Conservation (phyloP, 106 monocot species). For the Narthecium ossifragum region DNA sequence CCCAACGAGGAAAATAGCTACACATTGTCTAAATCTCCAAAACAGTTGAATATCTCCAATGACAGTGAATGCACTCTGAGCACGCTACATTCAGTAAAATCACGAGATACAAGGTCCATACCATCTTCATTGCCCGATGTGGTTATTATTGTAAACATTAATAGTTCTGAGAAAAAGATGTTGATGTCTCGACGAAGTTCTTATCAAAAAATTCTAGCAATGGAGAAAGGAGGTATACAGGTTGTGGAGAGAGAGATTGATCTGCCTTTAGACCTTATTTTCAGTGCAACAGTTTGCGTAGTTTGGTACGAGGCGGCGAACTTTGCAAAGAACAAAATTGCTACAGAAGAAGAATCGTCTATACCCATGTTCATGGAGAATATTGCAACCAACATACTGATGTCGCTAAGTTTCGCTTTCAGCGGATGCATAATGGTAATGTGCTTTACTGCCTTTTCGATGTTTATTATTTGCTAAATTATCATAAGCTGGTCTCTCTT, state of each 20-base stretch:
- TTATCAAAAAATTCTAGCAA: conserved; percentile 77
- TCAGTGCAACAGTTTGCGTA: conserved; percentile 70
- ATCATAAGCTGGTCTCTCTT: too few species aligned
- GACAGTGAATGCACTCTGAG: conserved; percentile 22
- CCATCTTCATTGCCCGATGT: conserved; percentile 25
- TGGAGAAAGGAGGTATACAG: conserved; percentile 75
- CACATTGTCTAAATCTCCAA: conserved; percentile 39
- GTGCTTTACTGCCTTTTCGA: neutral
- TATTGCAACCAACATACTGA: conserved; percentile 81
- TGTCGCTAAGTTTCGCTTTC: conserved; percentile 85
- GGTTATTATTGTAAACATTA: conserved; percentile 76
- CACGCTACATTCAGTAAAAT: conserved; percentile 14
- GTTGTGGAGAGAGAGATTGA: conserved; percentile 79
- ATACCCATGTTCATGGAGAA: conserved; percentile 59
- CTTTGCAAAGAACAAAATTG: conserved; percentile 17
- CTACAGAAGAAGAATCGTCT: conserved; percentile 21
- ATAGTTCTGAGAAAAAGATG: conserved; percentile 64
- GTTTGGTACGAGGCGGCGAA: conserved; percentile 72
- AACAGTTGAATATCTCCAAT: conserved; percentile 14
- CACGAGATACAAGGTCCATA: conserved; percentile 12
- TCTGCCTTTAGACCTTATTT: conserved; percentile 85
- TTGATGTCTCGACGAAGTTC: conserved; percentile 86
- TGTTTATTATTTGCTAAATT: too few species aligned
- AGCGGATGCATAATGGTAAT: conserved; percentile 85
- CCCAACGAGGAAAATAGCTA: conserved; percentile 33